These are phyloP conservation scores for Venturiaceae sp. DNA, from an alignment of 2,329 filamentous ascomycete species.

Conservation along the genomic window DNA sequence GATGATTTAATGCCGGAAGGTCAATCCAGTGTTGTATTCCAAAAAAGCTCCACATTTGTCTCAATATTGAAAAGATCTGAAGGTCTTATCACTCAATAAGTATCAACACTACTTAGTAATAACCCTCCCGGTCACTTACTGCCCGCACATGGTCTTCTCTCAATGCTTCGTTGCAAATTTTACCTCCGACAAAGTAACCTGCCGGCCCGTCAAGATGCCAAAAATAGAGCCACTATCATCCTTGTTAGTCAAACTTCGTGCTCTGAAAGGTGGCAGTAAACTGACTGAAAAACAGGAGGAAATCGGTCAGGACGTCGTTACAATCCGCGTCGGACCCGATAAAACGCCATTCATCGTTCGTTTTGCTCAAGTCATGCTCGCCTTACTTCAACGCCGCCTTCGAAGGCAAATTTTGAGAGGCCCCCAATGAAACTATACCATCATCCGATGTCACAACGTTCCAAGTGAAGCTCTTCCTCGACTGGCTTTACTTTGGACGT, in stretches of 20 bases:
- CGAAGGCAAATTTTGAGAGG: neutral
- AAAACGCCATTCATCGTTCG: neutral
- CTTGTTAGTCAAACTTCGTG: neutral
- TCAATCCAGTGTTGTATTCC: too few species aligned
- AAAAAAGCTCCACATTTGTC: too few species aligned
- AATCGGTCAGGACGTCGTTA: neutral
- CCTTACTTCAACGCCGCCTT: slow-evolving; percentile 1
- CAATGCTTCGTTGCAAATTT: too few species aligned
- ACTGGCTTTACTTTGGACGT: neutral
- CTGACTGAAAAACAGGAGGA: neutral
- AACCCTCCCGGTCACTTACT: too few species aligned
- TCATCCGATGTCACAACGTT: neutral
- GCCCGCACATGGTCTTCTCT: too few species aligned
- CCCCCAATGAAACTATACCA: neutral
- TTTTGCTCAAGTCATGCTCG: neutral
- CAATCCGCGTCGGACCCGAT: neutral
- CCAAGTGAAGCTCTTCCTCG: neutral
- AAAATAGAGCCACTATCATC: neutral
- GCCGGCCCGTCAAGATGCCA: too few species aligned
- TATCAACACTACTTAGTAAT: too few species aligned
- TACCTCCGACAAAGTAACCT: too few species aligned
- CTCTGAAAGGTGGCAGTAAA: neutral
- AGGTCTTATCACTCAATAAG: too few species aligned
- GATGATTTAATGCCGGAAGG: too few species aligned
- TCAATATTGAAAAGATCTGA: too few species aligned